Conservation (phyloP, 768 basidiomycete genomes). For the Tylopilus rubrobrunneus region DNA sequence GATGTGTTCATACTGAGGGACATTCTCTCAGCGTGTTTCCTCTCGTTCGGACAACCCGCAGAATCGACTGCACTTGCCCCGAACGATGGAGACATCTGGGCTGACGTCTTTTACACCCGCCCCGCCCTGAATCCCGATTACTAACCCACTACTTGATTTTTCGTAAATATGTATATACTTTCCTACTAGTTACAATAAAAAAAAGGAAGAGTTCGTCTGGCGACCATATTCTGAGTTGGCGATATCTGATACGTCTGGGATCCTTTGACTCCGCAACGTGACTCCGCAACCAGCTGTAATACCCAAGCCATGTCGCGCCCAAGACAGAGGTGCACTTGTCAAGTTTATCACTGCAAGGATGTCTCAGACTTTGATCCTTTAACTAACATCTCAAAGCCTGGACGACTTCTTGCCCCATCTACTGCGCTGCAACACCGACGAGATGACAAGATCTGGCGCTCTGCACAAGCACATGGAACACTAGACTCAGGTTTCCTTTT, state of each 20-base stretch:
- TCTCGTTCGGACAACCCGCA: background rate
- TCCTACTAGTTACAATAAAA: no score
- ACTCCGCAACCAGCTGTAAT: no score
- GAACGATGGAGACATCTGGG: background rate
- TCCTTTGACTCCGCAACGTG: no score
- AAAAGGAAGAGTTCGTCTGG: no score
- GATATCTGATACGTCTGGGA: no score
- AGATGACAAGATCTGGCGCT: background rate
- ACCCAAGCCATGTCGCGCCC: background rate
- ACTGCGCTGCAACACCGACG: background rate
- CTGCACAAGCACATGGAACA: background rate
- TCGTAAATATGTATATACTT: no score
- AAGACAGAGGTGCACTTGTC: background rate
- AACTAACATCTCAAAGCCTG: background rate
- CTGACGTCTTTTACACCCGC: background rate
- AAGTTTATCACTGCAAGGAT: background rate
- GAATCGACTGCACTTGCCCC: background rate
- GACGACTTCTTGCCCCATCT: background rate
- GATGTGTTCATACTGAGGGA: background rate
- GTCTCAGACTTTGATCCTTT: background rate
- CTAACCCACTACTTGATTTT: no score
- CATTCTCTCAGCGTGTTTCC: background rate
- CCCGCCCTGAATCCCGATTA: no score
- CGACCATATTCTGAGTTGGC: no score
- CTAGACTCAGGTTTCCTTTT: background rate